A percentile compares a stretch with the other conserved stretches of the same genome.
phyloP scores from a whole-genome alignment of 2,329 filamentous ascomycete genomes.

The Huntiella bhutanensis region DNA sequence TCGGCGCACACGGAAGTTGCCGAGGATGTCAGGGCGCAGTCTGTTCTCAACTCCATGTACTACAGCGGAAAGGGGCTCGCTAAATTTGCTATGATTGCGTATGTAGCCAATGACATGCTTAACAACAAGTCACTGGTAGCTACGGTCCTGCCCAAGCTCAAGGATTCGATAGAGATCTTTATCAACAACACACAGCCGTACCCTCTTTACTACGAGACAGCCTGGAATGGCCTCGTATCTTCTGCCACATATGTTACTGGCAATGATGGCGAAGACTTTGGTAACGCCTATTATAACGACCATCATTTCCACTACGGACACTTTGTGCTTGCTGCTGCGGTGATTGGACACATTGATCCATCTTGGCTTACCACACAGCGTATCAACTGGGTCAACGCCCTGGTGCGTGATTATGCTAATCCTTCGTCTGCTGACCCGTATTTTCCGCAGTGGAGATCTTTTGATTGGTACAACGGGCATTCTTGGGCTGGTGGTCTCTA shows the following conservation, averaged over 20 bases:
- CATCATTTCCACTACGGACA: constrained; percentile 71
- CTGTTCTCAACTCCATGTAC: constrained; percentile 73
- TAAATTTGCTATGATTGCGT: constrained; percentile 55
- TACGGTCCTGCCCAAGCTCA: constrained; percentile 40
- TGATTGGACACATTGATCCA: constrained; percentile 63
- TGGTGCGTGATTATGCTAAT: constrained; percentile 72
- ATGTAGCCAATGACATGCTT: constrained; percentile 44
- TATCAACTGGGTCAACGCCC: constrained; percentile 59
- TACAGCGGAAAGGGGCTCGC: constrained; percentile 72
- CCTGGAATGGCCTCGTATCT: constrained; percentile 69
- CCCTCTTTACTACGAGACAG: constrained; percentile 46
- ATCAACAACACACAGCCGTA: constrained; percentile 47
- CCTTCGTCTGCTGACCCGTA: constrained; percentile 48
- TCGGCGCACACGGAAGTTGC: constrained; percentile 54
- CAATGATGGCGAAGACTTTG: constrained; percentile 61
- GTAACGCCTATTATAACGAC: constrained; percentile 71
- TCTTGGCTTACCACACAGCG: constrained; percentile 50
- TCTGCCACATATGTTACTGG: constrained; percentile 52
- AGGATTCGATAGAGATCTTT: constrained; percentile 47
- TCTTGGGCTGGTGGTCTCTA: constrained; percentile 76
- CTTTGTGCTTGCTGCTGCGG: constrained; percentile 69
- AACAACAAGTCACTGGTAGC: constrained; percentile 37
- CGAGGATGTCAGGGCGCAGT: constrained; percentile 55
- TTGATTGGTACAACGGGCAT: constrained; percentile 92
- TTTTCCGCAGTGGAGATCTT: constrained; percentile 67